Percentiles rank a stretch among this genome's conserved stretches.
Evolutionary conservation across 352 stramenopile genomes (phyloP).

Genomic region (Phytophthora litchii): DNA sequence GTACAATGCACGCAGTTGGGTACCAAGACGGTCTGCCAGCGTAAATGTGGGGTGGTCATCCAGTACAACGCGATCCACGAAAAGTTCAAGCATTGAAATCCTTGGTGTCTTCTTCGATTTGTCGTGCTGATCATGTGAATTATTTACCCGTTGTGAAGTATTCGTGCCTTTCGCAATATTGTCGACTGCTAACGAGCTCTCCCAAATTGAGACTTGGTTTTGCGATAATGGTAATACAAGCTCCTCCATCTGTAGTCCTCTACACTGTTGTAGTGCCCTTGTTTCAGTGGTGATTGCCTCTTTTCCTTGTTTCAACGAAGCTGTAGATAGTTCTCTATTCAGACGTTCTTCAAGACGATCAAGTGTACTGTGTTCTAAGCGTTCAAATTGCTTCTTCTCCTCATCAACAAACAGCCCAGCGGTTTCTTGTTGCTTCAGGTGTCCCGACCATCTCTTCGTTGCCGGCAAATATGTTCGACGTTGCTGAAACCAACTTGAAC

Average conservation of each 20-base stretch:
- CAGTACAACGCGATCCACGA: conserved; percentile 62
- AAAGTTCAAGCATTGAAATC: conserved; percentile 51
- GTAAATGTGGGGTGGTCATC: conserved; percentile 79
- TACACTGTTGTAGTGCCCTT: not conserved
- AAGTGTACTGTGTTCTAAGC: conserved; percentile 55
- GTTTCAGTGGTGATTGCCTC: not conserved
- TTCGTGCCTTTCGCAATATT: not conserved
- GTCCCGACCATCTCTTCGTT: conserved; percentile 36
- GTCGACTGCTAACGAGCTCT: not conserved
- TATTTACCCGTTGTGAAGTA: not conserved
- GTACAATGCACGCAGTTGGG: conserved; percentile 65
- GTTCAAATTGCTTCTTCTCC: conserved; percentile 36
- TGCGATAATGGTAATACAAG: conserved; percentile 10
- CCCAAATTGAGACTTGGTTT: not conserved
- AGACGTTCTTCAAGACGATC: conserved; percentile 61
- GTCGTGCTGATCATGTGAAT: not conserved
- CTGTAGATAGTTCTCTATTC: conserved; percentile 31
- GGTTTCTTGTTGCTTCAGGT: conserved; percentile 49
- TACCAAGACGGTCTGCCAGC: conserved; percentile 65
- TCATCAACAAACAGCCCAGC: conserved; percentile 56
- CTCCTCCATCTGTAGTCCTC: conserved; percentile 11
- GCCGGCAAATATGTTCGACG: not conserved
- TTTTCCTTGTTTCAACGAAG: not conserved
- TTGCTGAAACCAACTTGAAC: conserved; percentile 18
- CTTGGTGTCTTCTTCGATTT: not conserved